Evolutionary conservation across 331 rosid genomes (phyloP).

Genomic region (Pyrus hybrid): DNA sequence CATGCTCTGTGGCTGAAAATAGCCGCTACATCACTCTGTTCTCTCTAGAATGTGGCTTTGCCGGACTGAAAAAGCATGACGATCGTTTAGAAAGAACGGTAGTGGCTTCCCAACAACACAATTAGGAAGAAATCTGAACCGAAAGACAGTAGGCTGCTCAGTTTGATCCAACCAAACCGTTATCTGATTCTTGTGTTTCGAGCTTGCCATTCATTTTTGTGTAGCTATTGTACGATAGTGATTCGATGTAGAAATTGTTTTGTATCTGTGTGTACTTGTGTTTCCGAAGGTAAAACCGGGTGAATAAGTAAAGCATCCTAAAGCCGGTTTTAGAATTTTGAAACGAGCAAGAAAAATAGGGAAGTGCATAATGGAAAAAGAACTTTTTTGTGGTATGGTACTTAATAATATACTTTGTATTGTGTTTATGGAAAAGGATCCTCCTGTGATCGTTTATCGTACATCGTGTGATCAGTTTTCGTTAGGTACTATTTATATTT

Average conservation of each 20-base stretch:
- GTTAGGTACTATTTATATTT: too few species aligned
- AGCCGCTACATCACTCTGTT: not conserved
- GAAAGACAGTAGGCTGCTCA: not conserved
- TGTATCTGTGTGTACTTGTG: not conserved
- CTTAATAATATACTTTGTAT: too few species aligned
- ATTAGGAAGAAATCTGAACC: not conserved
- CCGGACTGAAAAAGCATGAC: not conserved
- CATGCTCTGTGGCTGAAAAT: not conserved
- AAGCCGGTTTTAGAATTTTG: slow-evolving; percentile 7
- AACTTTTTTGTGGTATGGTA: too few species aligned
- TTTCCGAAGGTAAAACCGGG: slow-evolving; percentile 12
- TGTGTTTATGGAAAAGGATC: too few species aligned
- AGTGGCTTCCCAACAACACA: not conserved
- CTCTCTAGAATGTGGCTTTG: slow-evolving; percentile 10
- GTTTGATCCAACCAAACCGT: not conserved
- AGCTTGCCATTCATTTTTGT: slow-evolving; percentile 29
- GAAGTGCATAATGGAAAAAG: too few species aligned
- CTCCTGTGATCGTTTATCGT: too few species aligned
- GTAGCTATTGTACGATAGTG: slow-evolving; percentile 19
- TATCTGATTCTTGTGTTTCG: slow-evolving; percentile 14
- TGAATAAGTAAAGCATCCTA: slow-evolving; percentile 11
- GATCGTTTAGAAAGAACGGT: not conserved
- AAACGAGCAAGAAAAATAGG: not conserved
- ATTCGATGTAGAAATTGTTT: slow-evolving; percentile 13
- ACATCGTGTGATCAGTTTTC: too few species aligned